These are phyloP conservation scores for Rutstroemia sp. DNA, from an alignment of 2,329 filamentous ascomycete species.

Conservation along the genomic window DNA sequence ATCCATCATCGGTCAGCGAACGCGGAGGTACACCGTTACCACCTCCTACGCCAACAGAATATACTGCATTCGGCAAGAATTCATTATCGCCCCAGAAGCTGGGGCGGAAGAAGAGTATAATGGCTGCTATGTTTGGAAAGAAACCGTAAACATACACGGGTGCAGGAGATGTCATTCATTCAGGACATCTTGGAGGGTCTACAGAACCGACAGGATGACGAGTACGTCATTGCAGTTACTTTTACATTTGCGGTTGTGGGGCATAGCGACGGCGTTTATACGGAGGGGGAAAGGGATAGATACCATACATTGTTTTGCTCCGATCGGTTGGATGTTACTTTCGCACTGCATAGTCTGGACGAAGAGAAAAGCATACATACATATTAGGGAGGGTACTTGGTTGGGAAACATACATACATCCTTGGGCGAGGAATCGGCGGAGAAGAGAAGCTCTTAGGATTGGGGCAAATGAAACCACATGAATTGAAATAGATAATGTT, in stretches of 20 bases:
- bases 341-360: not conserved
- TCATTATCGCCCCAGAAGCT: slow-evolving; percentile 27
- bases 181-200: not conserved
- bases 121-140: slow-evolving; percentile 37
- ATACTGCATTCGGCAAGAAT: slow-evolving; percentile 18
- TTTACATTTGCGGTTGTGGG: not conserved
- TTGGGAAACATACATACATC: too few species aligned
- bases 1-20: slow-evolving; percentile 14
- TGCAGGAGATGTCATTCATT: not conserved
- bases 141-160: not conserved
- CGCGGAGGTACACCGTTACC: slow-evolving; percentile 19
- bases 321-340: not conserved
- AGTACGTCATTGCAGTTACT: not conserved
- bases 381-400: too few species aligned
- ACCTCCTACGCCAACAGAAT: slow-evolving; percentile 14
- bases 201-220: not conserved
- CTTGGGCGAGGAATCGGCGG: too few species aligned
- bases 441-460: too few species aligned
- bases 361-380: too few species aligned
- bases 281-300: not conserved
- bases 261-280: slow-evolving; percentile 13
- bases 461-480: too few species aligned
- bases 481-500: too few species aligned
- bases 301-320: not conserved
- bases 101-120: slow-evolving; percentile 40